A percentile compares a stretch with the other conserved stretches of the same genome.
These are phyloP conservation scores for Cutaneotrichosporon arboriforme DNA, from an alignment of 1,284 basidiomycete genomes.

Conservation along the genomic window DNA sequence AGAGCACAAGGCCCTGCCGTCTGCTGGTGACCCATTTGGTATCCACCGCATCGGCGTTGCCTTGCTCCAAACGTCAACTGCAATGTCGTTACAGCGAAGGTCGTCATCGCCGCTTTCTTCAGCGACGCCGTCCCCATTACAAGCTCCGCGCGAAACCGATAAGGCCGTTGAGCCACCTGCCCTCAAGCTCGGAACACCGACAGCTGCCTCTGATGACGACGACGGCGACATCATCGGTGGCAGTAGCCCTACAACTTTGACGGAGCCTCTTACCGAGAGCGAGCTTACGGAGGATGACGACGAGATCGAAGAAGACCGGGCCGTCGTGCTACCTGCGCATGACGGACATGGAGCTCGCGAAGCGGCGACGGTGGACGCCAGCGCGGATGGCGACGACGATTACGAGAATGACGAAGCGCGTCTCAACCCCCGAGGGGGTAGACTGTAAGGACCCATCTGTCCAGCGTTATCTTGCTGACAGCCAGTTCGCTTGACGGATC, in stretches of 20 bases:
- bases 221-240: slow-evolving; percentile 16
- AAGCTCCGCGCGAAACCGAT: slow-evolving; percentile 6
- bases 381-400: slow-evolving; percentile 3
- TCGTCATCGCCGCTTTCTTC: slow-evolving; percentile 21
- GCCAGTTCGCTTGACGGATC: neutral
- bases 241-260: slow-evolving; percentile 21
- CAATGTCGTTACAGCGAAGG: slow-evolving; percentile 19
- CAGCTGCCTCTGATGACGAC: neutral
- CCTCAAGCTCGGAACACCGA: slow-evolving; percentile 12
- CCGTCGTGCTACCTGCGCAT: slow-evolving; percentile 4
- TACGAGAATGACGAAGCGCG: slow-evolving; percentile 3
- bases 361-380: slow-evolving; percentile 1
- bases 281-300: slow-evolving; percentile 27
- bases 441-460: too few species aligned
- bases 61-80: neutral
- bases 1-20: too few species aligned
- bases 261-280: slow-evolving; percentile 21
- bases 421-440: too few species aligned
- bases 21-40: too few species aligned
- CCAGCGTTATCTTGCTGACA: neutral
- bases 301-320: neutral
- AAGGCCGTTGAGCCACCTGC: neutral
- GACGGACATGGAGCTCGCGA: slow-evolving; percentile 8
- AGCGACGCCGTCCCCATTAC: slow-evolving; percentile 17
- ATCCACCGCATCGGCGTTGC: neutral